Base-by-base conservation (phyloP, 202 grass and related monocot species). In the Saccharum hybrid region DNA sequence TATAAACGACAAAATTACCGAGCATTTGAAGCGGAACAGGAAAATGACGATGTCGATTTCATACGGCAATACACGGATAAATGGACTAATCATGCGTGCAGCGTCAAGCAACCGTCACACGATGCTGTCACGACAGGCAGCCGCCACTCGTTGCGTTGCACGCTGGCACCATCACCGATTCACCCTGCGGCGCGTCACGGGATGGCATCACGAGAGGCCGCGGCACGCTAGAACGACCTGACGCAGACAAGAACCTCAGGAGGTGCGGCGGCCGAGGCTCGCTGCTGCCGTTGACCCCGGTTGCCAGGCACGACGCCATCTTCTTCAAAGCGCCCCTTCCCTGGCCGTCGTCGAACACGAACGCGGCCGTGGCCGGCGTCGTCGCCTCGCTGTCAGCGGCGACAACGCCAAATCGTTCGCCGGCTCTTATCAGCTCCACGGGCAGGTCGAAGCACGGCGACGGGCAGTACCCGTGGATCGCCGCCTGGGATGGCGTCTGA, bases 361-460 rank as follows among this genome's bases (percentile, higher is more conserved):
- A 89, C 9, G 78, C 16, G 28, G 79, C 68, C 66, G 74, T 82
- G 78, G 36, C 88, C 16, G 78, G 78, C 46, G 59, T 6, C 10
- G 30, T 81, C 76, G 80, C 21, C n/a, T 74, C 69, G 80, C 31
- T 16, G 8, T 8, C 71, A 4, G 6, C 71, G 21, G 1, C 67
- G 31, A 1, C 45, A 11, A 0, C 15, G n/a, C 68, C 46, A 42
- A 63, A 48, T 11, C 73, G 82, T 14, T 86, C 21, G 48, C 46
- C 57, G 74, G 83, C 51, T 60, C 73, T n/a, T 39, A 90, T 86
- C 74, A 78, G 67, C 79, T 78, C 88, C 66, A 43, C 78, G 11
- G 88, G 88, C 61, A 90, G 83, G 67, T 90, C 88, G 74, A 90
- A 90, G 79, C 88, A 90, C 48, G 88, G 83, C 0, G 88, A 90